Evolutionary conservation across 768 basidiomycete species (phyloP).

Genomic region (Punctularia strigosozonata): DNA sequence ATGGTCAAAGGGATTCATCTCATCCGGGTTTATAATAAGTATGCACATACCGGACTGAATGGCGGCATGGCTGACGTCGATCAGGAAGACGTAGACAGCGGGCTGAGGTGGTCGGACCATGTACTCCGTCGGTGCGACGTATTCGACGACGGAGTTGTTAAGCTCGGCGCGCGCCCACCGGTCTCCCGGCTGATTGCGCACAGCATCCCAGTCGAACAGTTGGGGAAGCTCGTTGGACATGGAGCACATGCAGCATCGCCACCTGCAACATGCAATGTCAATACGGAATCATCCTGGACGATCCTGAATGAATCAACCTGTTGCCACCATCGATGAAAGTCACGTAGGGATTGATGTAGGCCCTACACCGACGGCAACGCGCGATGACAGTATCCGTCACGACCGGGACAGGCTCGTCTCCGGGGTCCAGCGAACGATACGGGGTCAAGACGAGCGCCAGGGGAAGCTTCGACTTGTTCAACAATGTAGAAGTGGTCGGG

Average conservation of each 20-base stretch:
- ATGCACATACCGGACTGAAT: conserved; percentile 67
- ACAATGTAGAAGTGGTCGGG: conserved; percentile 78
- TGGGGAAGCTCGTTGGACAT: conserved; percentile 98
- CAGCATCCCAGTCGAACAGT: conserved; percentile 96
- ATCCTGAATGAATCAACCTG: conserved; percentile 34
- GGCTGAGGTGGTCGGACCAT: conserved; percentile 99
- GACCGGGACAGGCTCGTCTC: conserved; percentile 77
- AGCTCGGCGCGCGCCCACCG: conserved; percentile 90
- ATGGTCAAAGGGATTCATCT: neutral
- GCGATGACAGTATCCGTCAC: conserved; percentile 92
- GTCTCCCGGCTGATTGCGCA: conserved; percentile 87
- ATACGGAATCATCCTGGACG: neutral
- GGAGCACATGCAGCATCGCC: conserved; percentile 99
- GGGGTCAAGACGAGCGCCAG: conserved; percentile 84
- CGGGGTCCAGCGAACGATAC: conserved; percentile 76
- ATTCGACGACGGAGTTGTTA: conserved; percentile 91
- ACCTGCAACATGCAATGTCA: conserved; percentile 29
- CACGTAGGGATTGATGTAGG: conserved; percentile 96
- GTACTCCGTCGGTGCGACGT: conserved; percentile 95
- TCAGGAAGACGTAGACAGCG: conserved; percentile 92
- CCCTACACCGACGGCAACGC: conserved; percentile 88
- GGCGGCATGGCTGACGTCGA: conserved; percentile 90
- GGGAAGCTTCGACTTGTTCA: conserved; percentile 86
- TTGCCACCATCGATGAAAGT: conserved; percentile 98
- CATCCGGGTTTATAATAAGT: neutral